A percentile compares a stretch with the other conserved stretches of the same genome.
phyloP scores from a whole-genome alignment of 768 basidiomycete species.

The Auricularia heimuer region DNA sequence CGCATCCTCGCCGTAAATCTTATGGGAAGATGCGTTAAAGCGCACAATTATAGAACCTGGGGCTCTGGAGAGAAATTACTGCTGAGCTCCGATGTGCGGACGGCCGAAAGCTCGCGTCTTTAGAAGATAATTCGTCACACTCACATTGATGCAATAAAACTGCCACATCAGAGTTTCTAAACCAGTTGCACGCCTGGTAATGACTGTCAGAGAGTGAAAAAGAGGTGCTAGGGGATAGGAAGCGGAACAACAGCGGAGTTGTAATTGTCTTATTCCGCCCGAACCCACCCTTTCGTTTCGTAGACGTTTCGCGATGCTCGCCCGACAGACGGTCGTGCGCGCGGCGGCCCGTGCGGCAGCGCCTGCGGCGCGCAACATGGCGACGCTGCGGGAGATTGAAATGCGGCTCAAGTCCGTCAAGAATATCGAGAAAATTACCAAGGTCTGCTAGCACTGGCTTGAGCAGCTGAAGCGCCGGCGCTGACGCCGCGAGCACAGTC shows the following conservation, averaged over 20 bases:
- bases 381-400: conserved; percentile 96
- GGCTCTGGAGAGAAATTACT: too few species aligned
- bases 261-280: background rate
- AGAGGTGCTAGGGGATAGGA: background rate
- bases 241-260: conserved; percentile 7
- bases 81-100: too few species aligned
- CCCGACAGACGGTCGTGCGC: conserved; percentile 39
- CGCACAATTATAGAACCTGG: too few species aligned
- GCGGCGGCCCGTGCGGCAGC: conserved; percentile 25
- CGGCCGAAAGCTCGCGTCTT: too few species aligned
- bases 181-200: too few species aligned
- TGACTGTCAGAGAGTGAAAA: background rate
- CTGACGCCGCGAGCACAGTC: conserved; percentile 39
- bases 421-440: conserved; percentile 99
- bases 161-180: too few species aligned
- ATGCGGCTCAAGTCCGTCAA: conserved; percentile 89
- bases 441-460: conserved; percentile 36
- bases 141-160: too few species aligned
- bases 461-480: background rate
- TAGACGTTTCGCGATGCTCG: conserved; percentile 30
- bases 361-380: conserved; percentile 73
- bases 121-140: too few species aligned
- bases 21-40: too few species aligned
- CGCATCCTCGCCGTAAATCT: too few species aligned
- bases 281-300: background rate